phyloP scores from a whole-genome alignment of 129 eudicot genomes.

The Artemisia annua region DNA sequence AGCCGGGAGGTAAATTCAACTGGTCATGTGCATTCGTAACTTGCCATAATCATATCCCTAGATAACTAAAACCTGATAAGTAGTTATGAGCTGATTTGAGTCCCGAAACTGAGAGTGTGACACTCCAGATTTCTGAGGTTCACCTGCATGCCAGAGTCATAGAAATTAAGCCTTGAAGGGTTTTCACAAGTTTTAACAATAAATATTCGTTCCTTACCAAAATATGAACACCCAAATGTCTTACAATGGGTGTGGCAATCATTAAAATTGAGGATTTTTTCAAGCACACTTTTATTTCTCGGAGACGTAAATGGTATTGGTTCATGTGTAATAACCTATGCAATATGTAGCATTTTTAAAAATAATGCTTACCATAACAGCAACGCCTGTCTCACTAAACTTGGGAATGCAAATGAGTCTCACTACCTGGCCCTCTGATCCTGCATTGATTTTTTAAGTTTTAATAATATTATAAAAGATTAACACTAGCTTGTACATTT shows the following conservation, averaged over 20 bases:
- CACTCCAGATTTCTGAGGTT: constrained; percentile 85
- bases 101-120: constrained; percentile 69
- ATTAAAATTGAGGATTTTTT: too few species aligned
- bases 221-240: too few species aligned
- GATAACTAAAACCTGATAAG: constrained; percentile 4
- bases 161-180: neutral
- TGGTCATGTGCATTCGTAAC: constrained; percentile 8
- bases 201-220: neutral
- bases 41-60: neutral
- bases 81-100: constrained; percentile 41
- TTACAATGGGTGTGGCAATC: too few species aligned
- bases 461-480: neutral
- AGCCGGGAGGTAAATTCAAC: constrained; percentile 6
- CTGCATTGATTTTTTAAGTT: constrained; percentile 38
- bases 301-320: neutral
- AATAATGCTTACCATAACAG: constrained; percentile 68
- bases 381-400: constrained; percentile 85
- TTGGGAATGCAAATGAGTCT: constrained; percentile 77
- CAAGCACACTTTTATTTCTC: too few species aligned
- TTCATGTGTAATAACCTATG: neutral
- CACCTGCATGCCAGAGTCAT: constrained; percentile 50
- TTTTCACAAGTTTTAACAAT: neutral
- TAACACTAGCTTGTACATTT: neutral
- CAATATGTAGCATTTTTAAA: constrained; percentile 3
- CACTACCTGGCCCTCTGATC: constrained; percentile 86